Evolutionary conservation across 179 eudicot genomes (phyloP).

Genomic region (Amaranthus tricolor): DNA sequence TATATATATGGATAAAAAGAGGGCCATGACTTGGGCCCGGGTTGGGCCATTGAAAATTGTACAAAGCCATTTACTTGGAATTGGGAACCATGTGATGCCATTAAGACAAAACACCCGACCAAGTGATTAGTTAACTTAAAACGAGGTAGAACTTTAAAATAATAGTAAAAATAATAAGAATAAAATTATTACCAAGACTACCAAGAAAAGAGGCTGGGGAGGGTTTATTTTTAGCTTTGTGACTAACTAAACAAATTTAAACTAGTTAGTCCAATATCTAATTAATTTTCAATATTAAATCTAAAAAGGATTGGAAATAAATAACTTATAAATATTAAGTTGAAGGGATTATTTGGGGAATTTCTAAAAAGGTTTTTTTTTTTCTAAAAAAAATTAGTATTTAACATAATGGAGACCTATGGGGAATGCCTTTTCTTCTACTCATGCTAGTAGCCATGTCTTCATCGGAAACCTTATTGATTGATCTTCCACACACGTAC

Average conservation of each 20-base stretch:
- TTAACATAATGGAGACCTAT: conserved; percentile 83
- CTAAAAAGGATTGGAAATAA: neutral
- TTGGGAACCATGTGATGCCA: conserved; percentile 94
- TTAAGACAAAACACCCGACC: conserved; percentile 97
- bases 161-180: neutral
- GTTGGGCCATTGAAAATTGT: conserved; percentile 34
- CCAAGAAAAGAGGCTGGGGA: neutral
- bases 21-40: conserved; percentile 3
- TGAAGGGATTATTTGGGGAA: conserved; percentile 11
- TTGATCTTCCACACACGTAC: conserved; percentile 57
- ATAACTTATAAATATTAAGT: conserved; percentile 6
- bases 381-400: neutral
- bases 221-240: neutral
- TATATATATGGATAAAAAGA: neutral
- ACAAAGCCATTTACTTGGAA: conserved; percentile 64
- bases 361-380: neutral
- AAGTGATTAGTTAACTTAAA: conserved; percentile 58
- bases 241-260: conserved; percentile 22
- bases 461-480: conserved; percentile 58
- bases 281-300: conserved; percentile 21
- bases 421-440: conserved; percentile 92
- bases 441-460: conserved; percentile 90
- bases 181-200: neutral
- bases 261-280: conserved; percentile 11
- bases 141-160: conserved; percentile 30